Conservation (phyloP, 768 basidiomycete species). For the Lactarius tabidus region DNA sequence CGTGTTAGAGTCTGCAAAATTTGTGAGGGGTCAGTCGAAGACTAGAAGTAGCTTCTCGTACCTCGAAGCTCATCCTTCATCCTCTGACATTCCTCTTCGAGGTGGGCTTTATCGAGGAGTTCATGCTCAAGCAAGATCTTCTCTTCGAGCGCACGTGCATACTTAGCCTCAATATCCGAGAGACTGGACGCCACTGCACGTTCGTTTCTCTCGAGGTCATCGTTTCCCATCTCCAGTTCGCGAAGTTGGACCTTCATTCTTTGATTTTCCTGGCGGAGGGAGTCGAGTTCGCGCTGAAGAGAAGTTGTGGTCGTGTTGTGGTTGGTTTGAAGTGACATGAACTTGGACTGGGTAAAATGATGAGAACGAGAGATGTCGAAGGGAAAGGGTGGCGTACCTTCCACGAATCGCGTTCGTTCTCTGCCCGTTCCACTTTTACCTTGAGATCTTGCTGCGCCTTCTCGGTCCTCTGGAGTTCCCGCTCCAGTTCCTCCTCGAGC, state of each 20-base stretch:
- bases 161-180: conserved; percentile 82
- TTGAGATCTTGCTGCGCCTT: conserved; percentile 77
- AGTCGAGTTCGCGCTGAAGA: conserved; percentile 88
- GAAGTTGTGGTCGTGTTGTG: conserved; percentile 90
- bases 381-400: conserved; percentile 56
- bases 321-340: conserved; percentile 81
- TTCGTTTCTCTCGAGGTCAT: conserved; percentile 94
- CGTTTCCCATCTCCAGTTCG: conserved; percentile 96
- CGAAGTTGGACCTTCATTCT: conserved; percentile 68
- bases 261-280: conserved; percentile 70
- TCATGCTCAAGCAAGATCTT: conserved; percentile 98
- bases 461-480: conserved; percentile 84
- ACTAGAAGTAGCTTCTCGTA: conserved; percentile 33
- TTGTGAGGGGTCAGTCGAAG: conserved; percentile 13
- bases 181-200: conserved; percentile 80
- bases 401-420: conserved; percentile 84
- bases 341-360: conserved; percentile 56
- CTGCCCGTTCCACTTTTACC: conserved; percentile 64
- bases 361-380: conserved; percentile 14
- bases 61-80: conserved; percentile 92
- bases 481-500: conserved; percentile 89
- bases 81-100: conserved; percentile 90
- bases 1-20: conserved; percentile 68
- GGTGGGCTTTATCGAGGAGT: conserved; percentile 78
- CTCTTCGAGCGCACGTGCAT: conserved; percentile 89